These are phyloP conservation scores for Arthrobotrys megalospora DNA, from an alignment of 2,329 filamentous ascomycete species.

Conservation along the genomic window DNA sequence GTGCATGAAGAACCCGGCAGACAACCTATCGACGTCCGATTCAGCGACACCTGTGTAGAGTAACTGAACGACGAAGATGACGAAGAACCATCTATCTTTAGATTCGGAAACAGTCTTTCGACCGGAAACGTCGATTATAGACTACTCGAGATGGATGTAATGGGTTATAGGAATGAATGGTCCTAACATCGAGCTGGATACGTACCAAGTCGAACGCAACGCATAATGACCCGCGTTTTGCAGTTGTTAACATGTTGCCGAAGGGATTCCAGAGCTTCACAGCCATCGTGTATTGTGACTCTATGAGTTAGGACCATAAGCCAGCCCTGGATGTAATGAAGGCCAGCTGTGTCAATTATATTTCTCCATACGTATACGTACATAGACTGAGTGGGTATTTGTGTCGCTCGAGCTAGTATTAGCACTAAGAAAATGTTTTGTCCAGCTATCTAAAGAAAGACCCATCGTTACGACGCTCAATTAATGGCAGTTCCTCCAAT, in stretches of 20 bases:
- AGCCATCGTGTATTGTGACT: no score
- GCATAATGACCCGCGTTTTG: not conserved
- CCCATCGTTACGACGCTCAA: not conserved
- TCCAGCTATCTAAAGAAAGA: not conserved
- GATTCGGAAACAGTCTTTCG: not conserved
- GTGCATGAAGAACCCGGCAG: not conserved
- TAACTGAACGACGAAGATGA: not conserved
- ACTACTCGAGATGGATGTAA: not conserved
- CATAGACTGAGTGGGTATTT: no score
- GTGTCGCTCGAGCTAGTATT: not conserved
- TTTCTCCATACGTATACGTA: no score
- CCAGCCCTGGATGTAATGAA: no score
- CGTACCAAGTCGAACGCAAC: not conserved
- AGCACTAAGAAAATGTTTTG: not conserved
- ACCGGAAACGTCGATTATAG: not conserved
- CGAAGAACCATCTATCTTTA: conserved; percentile 3
- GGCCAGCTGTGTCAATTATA: no score
- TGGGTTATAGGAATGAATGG: not conserved
- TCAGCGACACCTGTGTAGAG: not conserved
- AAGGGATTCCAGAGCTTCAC: no score
- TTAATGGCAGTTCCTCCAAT: not conserved
- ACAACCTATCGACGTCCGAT: conserved; percentile 8
- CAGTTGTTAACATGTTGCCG: not conserved
- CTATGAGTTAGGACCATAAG: no score
- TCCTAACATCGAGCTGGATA: not conserved